These are phyloP conservation scores for Starmerella floris DNA, from an alignment of 805 yeast genomes.

Conservation along the genomic window DNA sequence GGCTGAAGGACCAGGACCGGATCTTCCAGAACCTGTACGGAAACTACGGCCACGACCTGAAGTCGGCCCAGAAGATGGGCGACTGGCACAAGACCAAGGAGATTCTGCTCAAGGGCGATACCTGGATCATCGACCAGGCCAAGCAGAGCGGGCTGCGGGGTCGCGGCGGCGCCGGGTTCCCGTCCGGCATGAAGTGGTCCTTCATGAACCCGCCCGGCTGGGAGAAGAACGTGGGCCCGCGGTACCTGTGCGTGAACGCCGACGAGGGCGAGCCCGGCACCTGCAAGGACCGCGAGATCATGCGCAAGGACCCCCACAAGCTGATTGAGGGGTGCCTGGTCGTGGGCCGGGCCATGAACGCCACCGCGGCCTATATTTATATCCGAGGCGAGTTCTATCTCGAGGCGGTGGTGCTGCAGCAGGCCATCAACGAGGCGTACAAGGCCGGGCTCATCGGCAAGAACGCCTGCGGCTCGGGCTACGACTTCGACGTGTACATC, in stretches of 20 bases:
- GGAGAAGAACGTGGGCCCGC: conserved; percentile 83
- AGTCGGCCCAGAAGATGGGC: conserved; percentile 64
- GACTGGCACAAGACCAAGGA: conserved; percentile 91
- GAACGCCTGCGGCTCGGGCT: conserved; percentile 79
- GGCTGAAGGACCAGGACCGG: conserved; percentile 68
- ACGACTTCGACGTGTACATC: conserved; percentile 65
- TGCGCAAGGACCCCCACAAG: conserved; percentile 84
- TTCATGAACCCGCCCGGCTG: conserved; percentile 93
- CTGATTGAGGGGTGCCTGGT: conserved; percentile 82
- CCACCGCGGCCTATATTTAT: conserved; percentile 82
- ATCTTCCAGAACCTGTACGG: conserved; percentile 76
- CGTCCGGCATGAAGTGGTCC: conserved; percentile 82
- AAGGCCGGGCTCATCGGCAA: conserved; percentile 67
- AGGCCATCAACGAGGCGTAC: conserved; percentile 80
- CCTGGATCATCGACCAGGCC: conserved; percentile 81
- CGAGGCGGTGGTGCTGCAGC: conserved; percentile 60
- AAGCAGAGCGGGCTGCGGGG: conserved; percentile 78
- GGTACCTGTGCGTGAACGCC: conserved; percentile 79
- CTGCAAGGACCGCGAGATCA: conserved; percentile 82
- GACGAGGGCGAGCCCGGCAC: conserved; percentile 95
- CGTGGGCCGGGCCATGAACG: conserved; percentile 87
- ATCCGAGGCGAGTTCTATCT: conserved; percentile 83
- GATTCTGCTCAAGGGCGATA: conserved; percentile 66
- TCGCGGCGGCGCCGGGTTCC: conserved; percentile 91
- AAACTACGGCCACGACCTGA: conserved; percentile 60